Percentiles rank a stretch among this genome's conserved stretches.
These are phyloP conservation scores for Tripterygium wilfordii DNA, from an alignment of 177 flowering plant species.

Conservation along the genomic window DNA sequence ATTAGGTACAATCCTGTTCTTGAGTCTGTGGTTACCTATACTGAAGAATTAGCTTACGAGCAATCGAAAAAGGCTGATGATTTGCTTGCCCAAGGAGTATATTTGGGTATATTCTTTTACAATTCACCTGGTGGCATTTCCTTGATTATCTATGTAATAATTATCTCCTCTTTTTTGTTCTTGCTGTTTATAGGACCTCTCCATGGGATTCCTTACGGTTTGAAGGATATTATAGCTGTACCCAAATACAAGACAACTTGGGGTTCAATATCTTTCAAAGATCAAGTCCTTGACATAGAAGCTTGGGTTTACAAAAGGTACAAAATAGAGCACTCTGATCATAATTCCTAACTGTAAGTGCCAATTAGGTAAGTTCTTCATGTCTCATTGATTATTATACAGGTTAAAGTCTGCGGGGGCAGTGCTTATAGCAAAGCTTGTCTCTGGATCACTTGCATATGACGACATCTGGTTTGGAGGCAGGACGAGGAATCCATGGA, in stretches of 20 bases:
- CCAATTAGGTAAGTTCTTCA: not conserved
- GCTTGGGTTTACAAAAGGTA: constrained; percentile 97
- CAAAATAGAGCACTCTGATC: too few species aligned
- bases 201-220: constrained; percentile 94
- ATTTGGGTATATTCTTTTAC: too few species aligned
- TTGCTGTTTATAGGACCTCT: constrained; percentile 61
- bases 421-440: constrained; percentile 88
- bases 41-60: constrained; percentile 77
- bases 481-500: constrained; percentile 95
- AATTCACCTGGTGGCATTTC: not conserved
- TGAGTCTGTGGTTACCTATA: constrained; percentile 67
- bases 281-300: constrained; percentile 79
- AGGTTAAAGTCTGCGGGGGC: constrained; percentile 85
- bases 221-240: constrained; percentile 89
- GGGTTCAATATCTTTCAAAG: constrained; percentile 71
- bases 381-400: constrained; percentile 5
- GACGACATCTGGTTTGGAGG: constrained; percentile 99
- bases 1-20: constrained; percentile 62
- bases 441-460: constrained; percentile 80
- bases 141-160: not conserved
- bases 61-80: constrained; percentile 87
- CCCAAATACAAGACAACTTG: constrained; percentile 85
- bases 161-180: not conserved
- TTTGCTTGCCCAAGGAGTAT: constrained; percentile 59
- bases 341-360: too few species aligned